A percentile compares a stretch with the other conserved stretches of the same genome.
Evolutionary conservation across 228 moss, liverwort and hornwort species (phyloP).

Genomic region (Sphagnum magellanicum): DNA sequence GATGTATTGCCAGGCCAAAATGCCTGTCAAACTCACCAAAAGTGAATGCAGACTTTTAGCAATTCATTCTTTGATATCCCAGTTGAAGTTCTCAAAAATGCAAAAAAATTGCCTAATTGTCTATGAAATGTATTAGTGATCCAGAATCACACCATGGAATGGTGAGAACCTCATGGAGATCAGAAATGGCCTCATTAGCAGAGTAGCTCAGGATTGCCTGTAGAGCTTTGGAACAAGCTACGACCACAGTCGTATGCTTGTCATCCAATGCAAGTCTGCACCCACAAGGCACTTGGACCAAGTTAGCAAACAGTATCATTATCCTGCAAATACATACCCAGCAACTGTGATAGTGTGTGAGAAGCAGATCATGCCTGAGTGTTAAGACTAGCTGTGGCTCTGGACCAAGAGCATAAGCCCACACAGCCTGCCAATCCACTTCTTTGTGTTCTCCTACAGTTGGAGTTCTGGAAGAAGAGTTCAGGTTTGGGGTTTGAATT

Average conservation of each 20-base stretch:
- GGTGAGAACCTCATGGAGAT: constrained; percentile 59
- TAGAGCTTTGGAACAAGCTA: constrained; percentile 78
- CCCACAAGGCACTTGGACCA: neutral
- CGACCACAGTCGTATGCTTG: constrained; percentile 80
- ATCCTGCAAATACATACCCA: neutral
- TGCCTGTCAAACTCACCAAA: constrained; percentile 26
- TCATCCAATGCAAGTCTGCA: constrained; percentile 87
- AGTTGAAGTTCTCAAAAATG: neutral
- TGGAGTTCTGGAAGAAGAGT: constrained; percentile 7
- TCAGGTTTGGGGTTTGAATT: constrained; percentile 47
- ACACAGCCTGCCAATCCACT: constrained; percentile 96
- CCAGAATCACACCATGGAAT: neutral
- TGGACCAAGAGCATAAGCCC: constrained; percentile 94
- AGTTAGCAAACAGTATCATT: neutral
- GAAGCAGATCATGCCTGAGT: constrained; percentile 46
- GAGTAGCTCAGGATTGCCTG: constrained; percentile 87
- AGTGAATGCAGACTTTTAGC: too few species aligned
- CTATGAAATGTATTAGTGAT: neutral
- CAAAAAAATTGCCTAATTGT: neutral
- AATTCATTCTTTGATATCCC: too few species aligned
- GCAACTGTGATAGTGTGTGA: neutral
- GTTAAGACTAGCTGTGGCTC: constrained; percentile 78
- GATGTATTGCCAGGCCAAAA: constrained; percentile 72
- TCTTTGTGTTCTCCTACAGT: constrained; percentile 18
- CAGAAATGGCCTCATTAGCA: constrained; percentile 74